These are phyloP conservation scores for Corylus heterophylla DNA, from an alignment of 306 rosid genomes.

Conservation along the genomic window DNA sequence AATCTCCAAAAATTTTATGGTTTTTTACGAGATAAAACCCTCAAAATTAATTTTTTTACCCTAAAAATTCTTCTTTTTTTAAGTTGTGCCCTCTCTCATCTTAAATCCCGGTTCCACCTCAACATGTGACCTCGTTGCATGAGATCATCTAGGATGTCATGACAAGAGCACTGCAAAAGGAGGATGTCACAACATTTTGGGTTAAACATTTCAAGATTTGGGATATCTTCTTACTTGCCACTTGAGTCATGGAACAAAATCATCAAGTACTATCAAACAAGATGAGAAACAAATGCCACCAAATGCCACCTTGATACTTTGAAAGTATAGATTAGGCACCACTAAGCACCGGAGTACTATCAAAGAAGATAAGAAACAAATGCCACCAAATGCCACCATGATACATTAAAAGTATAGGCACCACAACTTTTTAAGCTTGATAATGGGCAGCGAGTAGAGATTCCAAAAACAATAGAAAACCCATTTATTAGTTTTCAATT, in stretches of 20 bases:
- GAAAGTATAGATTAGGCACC: background rate
- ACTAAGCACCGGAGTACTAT: background rate
- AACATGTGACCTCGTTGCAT: background rate
- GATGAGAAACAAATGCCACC: background rate
- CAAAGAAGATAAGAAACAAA: background rate
- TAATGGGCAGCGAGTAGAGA: constrained; percentile 16
- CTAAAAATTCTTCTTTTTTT: too few species aligned
- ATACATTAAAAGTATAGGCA: background rate
- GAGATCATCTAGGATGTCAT: too few species aligned
- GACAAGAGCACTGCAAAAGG: too few species aligned
- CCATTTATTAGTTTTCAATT: background rate
- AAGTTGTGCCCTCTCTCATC: too few species aligned
- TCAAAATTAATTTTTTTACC: too few species aligned
- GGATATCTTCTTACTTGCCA: too few species aligned
- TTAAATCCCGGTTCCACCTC: too few species aligned
- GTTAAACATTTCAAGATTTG: too few species aligned
- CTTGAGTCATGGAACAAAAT: too few species aligned
- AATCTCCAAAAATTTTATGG: too few species aligned
- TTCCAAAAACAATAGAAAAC: background rate
- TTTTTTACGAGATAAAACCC: too few species aligned
- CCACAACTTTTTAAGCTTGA: background rate
- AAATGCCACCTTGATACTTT: background rate
- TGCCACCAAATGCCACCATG: background rate
- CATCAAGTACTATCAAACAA: background rate
- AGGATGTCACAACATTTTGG: too few species aligned